Conservation (phyloP, 2,329 filamentous ascomycete genomes). For the Thielaviopsis punctulata region DNA sequence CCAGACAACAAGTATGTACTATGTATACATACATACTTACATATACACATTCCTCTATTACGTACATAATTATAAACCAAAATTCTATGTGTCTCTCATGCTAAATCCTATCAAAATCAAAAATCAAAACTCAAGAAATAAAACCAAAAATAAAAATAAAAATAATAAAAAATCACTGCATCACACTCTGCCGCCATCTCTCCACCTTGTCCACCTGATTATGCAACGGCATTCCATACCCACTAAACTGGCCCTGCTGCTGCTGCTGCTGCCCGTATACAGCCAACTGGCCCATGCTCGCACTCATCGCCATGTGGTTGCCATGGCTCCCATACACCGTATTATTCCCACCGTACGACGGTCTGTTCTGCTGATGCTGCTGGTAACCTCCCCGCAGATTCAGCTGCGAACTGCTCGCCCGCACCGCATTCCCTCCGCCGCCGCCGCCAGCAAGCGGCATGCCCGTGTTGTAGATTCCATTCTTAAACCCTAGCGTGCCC, state of each 20-base stretch:
- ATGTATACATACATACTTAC: no score
- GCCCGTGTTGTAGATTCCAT: slow-evolving; percentile 39
- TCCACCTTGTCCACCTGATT: slow-evolving; percentile 21
- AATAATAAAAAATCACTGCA: slow-evolving; percentile 9
- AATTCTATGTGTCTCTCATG: neutral
- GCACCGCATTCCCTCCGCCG: slow-evolving; percentile 14
- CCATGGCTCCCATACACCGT: slow-evolving; percentile 13
- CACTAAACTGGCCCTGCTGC: slow-evolving; percentile 1
- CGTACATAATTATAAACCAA: neutral
- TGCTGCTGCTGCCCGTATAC: neutral
- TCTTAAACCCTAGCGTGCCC: slow-evolving; percentile 27
- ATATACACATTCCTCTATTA: no score
- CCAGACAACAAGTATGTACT: no score
- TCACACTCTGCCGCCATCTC: slow-evolving; percentile 26
- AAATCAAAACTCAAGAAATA: neutral
- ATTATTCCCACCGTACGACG: neutral
- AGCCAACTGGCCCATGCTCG: slow-evolving; percentile 5
- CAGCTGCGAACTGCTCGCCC: slow-evolving; percentile 7
- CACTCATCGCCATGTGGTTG: slow-evolving; percentile 19
- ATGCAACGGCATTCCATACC: slow-evolving; percentile 9
- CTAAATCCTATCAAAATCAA: neutral
- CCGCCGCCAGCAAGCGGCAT: slow-evolving; percentile 22
- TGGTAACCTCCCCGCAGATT: neutral
- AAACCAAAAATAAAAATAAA: neutral
- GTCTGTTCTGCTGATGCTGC: neutral